These are phyloP conservation scores for Somion occarium DNA, from an alignment of 1,284 basidiomycete species.

Conservation along the genomic window DNA sequence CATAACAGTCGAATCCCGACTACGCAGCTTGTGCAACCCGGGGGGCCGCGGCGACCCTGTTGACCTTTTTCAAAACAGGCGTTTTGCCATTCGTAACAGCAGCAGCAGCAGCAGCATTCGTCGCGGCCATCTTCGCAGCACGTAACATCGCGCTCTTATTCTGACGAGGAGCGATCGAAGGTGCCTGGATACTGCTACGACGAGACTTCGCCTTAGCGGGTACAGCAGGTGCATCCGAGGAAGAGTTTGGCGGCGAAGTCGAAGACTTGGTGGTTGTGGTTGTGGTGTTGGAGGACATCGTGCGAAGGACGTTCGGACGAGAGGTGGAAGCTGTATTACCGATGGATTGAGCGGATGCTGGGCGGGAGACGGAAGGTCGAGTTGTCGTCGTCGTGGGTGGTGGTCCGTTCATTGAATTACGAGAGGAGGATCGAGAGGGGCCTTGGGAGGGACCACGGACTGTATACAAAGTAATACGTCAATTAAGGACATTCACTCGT, in stretches of 20 bases:
- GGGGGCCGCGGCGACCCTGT: not conserved
- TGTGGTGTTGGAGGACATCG: conserved; percentile 12
- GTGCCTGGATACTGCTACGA: conserved; percentile 51
- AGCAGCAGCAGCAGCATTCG: conserved; percentile 10
- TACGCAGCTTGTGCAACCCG: not conserved
- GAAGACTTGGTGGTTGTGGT: conserved; percentile 7
- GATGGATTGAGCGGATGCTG: conserved; percentile 26
- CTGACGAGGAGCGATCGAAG: conserved; percentile 59
- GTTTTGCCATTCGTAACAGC: conserved; percentile 5
- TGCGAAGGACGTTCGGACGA: conserved; percentile 8
- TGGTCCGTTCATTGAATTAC: conserved; percentile 19
- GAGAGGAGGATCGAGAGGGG: conserved; percentile 23
- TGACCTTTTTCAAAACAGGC: conserved; percentile 1
- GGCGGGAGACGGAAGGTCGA: conserved; percentile 19
- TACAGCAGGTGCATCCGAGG: conserved; percentile 3
- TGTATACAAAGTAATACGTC: conserved; percentile 5
- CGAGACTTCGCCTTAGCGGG: conserved; percentile 25
- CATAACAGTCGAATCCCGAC: too few relatives aligned
- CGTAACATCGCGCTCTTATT: conserved; percentile 74
- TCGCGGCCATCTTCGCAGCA: conserved; percentile 54
- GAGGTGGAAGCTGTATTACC: not conserved
- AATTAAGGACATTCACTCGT: not conserved
- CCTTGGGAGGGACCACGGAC: conserved; percentile 18
- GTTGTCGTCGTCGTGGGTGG: conserved; percentile 13
- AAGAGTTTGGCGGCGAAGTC: conserved; percentile 16